Evolutionary conservation across 1,284 basidiomycete species (phyloP), one percentile per base, ranked within the genome.

Genomic region (Boletus sp.): DNA sequence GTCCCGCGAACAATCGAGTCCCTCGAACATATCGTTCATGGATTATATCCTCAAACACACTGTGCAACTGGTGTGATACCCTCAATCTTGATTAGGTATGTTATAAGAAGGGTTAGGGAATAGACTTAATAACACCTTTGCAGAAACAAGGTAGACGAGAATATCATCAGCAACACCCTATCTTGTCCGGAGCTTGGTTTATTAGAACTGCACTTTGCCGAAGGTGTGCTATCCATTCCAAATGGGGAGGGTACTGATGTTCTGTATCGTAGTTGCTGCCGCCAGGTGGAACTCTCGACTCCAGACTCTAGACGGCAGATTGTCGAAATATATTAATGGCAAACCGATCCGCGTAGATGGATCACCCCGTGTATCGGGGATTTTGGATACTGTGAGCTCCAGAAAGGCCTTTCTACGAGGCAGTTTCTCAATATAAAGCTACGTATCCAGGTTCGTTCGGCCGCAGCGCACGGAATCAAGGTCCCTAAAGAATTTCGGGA

Each of bases 1-100:
- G 79, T 91, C 62, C 76, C 83, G 2, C 76, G 89, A 29, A 92
- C 89, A 5, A 80, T 85, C 20, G 87, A 91, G 59, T 85, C 84
- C 2, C 67, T 91, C 13, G 82, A 89, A 57, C 81, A 91, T 56
- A 72, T 89, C 34, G 72, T 88, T 19, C 75, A 82, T 45, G 88
- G 88, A 4, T 62, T 89, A 43, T 89, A 88, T 55, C 85, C 85
- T 3, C 66, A 69, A 13, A 56, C 68, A 3, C 78, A 79, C 59
- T 78, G 77, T 51, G 64, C 65, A 12, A 57, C 68, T 12, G 65
- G 67, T 14, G 68, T 74, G 8, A 57, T 72, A n/a, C 82, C 84
- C 8, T 64, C 72, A 0, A 62, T 87, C 27, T 67, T 78, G 37
- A 68, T 86, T 45, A 74, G 84, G 84, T 84, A 58, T 27, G 45